Evolutionary conservation across 805 yeast genomes (phyloP).

Genomic region (Lachancea kluyveri): DNA sequence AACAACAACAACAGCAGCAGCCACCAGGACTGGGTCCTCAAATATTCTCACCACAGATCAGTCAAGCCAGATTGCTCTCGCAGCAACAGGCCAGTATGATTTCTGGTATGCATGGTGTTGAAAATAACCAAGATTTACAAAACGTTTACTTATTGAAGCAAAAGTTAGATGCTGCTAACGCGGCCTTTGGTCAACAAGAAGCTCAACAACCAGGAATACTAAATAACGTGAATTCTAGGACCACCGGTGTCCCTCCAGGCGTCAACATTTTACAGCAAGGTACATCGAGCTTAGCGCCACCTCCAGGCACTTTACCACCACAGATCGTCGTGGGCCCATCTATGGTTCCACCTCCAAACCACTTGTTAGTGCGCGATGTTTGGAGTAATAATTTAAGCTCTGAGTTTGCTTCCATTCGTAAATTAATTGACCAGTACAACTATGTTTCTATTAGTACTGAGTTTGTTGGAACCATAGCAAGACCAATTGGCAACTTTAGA

Average conservation of each 20-base stretch:
- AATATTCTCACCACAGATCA: slow-evolving; percentile 25
- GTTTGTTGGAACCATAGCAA: slow-evolving; percentile 91
- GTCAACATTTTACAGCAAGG: slow-evolving; percentile 22
- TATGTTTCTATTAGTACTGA: slow-evolving; percentile 76
- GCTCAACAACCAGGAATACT: slow-evolving; percentile 12
- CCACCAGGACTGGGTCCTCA: slow-evolving; percentile 25
- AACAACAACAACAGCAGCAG: slow-evolving; percentile 16
- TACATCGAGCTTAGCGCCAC: slow-evolving; percentile 12
- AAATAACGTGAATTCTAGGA: slow-evolving; percentile 10
- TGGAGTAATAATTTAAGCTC: slow-evolving; percentile 65
- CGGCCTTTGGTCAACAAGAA: slow-evolving; percentile 14
- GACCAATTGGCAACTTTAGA: slow-evolving; percentile 92
- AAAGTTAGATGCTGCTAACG: slow-evolving; percentile 20
- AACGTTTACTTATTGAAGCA: slow-evolving; percentile 25
- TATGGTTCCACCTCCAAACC: slow-evolving; percentile 27
- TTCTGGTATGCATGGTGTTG: slow-evolving; percentile 12
- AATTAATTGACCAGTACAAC: slow-evolving; percentile 47
- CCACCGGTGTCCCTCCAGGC: slow-evolving; percentile 21
- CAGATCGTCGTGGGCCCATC: slow-evolving; percentile 11
- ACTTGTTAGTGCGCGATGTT: slow-evolving; percentile 55
- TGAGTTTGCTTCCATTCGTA: slow-evolving; percentile 58
- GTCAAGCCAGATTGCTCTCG: slow-evolving; percentile 19
- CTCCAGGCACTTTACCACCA: slow-evolving; percentile 8
- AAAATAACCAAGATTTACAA: slow-evolving; percentile 15
- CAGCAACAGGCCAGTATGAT: slow-evolving; percentile 21